Conservation (phyloP, 208 protist species). For the Leishmania mexicana region DNA sequence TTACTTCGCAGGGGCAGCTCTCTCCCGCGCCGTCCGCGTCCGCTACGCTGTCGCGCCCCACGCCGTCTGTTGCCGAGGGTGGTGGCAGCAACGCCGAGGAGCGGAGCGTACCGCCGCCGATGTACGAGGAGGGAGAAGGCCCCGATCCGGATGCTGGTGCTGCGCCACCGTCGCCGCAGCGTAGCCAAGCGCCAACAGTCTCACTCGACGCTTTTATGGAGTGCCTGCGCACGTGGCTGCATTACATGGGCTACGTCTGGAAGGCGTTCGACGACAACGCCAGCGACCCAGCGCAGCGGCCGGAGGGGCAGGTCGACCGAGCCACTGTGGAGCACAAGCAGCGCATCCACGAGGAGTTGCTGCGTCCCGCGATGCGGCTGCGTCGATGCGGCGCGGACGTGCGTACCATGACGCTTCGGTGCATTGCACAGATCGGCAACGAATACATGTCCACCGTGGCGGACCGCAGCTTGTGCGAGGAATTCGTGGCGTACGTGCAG, state of each 20-base stretch:
- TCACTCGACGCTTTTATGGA: slow-evolving; percentile 48
- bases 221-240: slow-evolving; percentile 76
- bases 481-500: slow-evolving; percentile 47
- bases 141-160: not conserved
- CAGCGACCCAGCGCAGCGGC: slow-evolving; percentile 60
- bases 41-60: not conserved
- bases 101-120: not conserved
- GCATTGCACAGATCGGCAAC: slow-evolving; percentile 78
- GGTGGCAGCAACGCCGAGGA: not conserved
- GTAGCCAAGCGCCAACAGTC: not conserved
- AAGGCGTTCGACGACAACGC: slow-evolving; percentile 78
- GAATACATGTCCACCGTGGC: slow-evolving; percentile 40
- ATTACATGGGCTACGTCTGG: slow-evolving; percentile 88
- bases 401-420: slow-evolving; percentile 57
- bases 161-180: not conserved
- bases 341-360: slow-evolving; percentile 43
- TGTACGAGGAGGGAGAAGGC: not conserved
- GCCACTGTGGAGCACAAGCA: slow-evolving; percentile 58
- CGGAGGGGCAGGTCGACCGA: slow-evolving; percentile 29
- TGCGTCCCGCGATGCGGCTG: slow-evolving; percentile 46
- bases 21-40: slow-evolving; percentile 8
- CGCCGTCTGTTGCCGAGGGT: not conserved
- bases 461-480: slow-evolving; percentile 24
- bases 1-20: not conserved
- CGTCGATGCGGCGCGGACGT: slow-evolving; percentile 37